A percentile compares a stretch with the other conserved stretches of the same genome.
phyloP scores from a whole-genome alignment of 352 stramenopile species.

The Phytophthora brassicae region DNA sequence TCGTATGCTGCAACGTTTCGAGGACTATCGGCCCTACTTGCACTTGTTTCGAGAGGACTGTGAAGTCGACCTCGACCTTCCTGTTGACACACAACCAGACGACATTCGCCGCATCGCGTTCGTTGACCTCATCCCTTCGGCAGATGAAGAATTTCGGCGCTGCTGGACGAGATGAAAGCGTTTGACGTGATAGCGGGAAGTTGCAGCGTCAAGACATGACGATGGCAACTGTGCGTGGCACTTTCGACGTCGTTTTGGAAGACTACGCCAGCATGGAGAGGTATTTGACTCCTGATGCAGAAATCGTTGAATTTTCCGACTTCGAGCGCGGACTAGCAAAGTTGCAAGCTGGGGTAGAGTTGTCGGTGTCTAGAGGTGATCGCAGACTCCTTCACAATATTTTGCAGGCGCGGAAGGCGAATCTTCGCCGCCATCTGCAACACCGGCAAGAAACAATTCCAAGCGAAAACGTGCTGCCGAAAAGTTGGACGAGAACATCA shows the following conservation, averaged over 20 bases:
- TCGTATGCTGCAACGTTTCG: too few relatives aligned
- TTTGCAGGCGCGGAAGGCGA: too few relatives aligned
- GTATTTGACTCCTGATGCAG: too few relatives aligned
- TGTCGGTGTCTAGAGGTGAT: too few relatives aligned
- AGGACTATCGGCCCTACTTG: too few relatives aligned
- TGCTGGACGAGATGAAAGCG: background rate
- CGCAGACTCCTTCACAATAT: too few relatives aligned
- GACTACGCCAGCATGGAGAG: background rate
- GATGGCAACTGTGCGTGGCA: conserved; percentile 5
- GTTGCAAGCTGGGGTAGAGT: too few relatives aligned
- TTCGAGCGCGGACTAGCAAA: too few relatives aligned
- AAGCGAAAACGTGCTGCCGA: conserved; percentile 1
- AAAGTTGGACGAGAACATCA: background rate
- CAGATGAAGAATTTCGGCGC: background rate
- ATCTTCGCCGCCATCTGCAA: background rate
- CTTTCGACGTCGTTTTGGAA: conserved; percentile 4
- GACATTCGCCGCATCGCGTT: background rate
- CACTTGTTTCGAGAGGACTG: background rate
- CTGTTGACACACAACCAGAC: background rate
- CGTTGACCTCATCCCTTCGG: background rate
- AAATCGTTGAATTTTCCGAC: too few relatives aligned
- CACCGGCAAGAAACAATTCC: background rate
- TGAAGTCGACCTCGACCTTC: background rate
- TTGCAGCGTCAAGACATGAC: background rate
- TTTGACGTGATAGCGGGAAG: conserved; percentile 1